These are phyloP conservation scores for Tulasnella sp. DNA, from an alignment of 768 basidiomycete species.

Conservation along the genomic window DNA sequence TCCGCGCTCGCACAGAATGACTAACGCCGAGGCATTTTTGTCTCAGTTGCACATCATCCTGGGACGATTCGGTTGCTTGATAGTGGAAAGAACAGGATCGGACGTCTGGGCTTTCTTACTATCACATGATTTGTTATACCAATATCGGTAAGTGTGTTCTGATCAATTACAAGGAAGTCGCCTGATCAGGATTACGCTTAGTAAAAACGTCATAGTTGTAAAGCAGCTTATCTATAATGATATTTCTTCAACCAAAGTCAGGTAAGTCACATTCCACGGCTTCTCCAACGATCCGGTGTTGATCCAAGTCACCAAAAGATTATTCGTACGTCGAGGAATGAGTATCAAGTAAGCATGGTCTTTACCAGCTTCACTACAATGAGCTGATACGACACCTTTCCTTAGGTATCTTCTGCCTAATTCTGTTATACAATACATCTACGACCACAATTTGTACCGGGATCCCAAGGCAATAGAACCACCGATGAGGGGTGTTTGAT, in stretches of 20 bases:
- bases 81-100: conserved; percentile 89
- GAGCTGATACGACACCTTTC: conserved; percentile 45
- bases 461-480: conserved; percentile 16
- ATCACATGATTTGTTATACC: conserved; percentile 34
- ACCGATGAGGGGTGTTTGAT: not conserved
- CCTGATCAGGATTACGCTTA: conserved; percentile 53
- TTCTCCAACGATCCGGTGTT: too few relatives aligned
- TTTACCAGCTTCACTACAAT: not conserved
- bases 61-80: conserved; percentile 86
- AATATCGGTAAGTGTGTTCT: conserved; percentile 26
- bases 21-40: not conserved
- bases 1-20: not conserved
- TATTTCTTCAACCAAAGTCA: conserved; percentile 87
- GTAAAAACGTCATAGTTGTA: conserved; percentile 78
- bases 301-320: too few relatives aligned
- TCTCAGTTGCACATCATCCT: conserved; percentile 86
- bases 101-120: conserved; percentile 41
- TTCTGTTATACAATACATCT: conserved; percentile 88
- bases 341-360: conserved; percentile 30
- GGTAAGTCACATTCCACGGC: too few relatives aligned
- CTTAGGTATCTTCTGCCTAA: conserved; percentile 84
- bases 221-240: conserved; percentile 95
- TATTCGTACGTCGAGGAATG: conserved; percentile 35
- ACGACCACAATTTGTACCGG: conserved; percentile 47
- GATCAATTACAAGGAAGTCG: conserved; percentile 42